Base-by-base conservation (phyloP, 1,284 basidiomycete species). In the Chalciporus sp. region DNA sequence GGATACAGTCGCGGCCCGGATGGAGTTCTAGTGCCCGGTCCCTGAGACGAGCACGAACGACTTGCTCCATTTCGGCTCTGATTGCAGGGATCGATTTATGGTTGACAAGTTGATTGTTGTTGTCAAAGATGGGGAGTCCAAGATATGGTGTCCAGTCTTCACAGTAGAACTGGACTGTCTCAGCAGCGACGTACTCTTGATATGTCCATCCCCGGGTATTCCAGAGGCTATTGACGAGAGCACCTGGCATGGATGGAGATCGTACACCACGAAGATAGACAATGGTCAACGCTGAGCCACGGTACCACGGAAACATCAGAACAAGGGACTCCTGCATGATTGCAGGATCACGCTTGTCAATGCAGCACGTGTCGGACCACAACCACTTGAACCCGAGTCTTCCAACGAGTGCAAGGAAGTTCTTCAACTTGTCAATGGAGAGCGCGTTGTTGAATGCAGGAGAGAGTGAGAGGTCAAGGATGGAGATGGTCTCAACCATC, bases 141-240 rank as follows among this genome's bases (percentile, higher is more conserved):
- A n/a, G n/a, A n/a, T n/a, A n/a, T n/a, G n/a, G n/a, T n/a, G 33
- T 37, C 49, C 49, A 51, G 9, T 51, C 46, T 7, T 50, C 35
- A 5, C 5, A 8, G n/a, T 39, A 39, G 37, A 39, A 39, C 29
- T 40, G 41, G 17, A 56, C 39, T 1, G 35, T 37, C 16, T 42
- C 44, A 8, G 53, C 39, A 9, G 61, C 58, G n/a, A 56, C 29
- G 12, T 59, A 46, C 29, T 50, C 58, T 44, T 52, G 58, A 3
- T 54, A 50, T 4, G 53, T 59, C 58, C 58, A 60, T 2, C 49
- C 61, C 1, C 58, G 45, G 20, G 28, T 50, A 23, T 39, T 42
- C 54, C 54, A 56, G 14, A 6, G 19, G 39, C 49, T 48, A 19
- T 23, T 9, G 9, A 19, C 8, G 1, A 58, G 57, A 11, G 3